phyloP scores from a whole-genome alignment of 2,329 filamentous ascomycete genomes.

The Mycosphaerella arachidis region DNA sequence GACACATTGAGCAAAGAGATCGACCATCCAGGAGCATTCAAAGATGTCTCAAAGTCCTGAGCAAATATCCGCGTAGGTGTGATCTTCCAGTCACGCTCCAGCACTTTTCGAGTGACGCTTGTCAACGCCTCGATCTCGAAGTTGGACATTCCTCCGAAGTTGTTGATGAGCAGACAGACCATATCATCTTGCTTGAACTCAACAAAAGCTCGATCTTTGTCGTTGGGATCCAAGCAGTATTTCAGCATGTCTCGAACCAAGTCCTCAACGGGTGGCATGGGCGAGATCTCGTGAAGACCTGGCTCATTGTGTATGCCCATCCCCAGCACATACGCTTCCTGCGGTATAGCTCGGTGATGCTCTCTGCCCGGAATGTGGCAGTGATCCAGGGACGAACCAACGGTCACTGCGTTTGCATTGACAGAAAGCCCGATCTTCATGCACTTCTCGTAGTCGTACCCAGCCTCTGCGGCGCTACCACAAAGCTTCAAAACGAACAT shows the following conservation, averaged over 20 bases:
- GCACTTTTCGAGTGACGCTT: conserved; percentile 36
- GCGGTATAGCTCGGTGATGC: conserved; percentile 43
- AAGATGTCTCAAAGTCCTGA: conserved; percentile 49
- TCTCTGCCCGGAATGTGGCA: conserved; percentile 51
- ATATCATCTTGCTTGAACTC: conserved; percentile 44
- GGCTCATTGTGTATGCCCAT: conserved; percentile 53
- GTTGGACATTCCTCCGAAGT: conserved; percentile 46
- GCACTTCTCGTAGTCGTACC: conserved; percentile 43
- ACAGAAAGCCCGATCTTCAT: conserved; percentile 43
- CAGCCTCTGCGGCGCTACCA: conserved; percentile 43
- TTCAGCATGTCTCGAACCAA: conserved; percentile 46
- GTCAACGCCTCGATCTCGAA: conserved; percentile 48
- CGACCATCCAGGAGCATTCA: conserved; percentile 55
- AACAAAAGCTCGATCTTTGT: conserved; percentile 48
- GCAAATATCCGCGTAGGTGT: conserved; percentile 46
- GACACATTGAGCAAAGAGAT: conserved; percentile 52
- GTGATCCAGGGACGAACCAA: conserved; percentile 50
- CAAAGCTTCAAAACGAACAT: conserved; percentile 44
- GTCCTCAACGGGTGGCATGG: conserved; percentile 47
- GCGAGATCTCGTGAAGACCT: conserved; percentile 43
- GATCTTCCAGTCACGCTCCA: conserved; percentile 48
- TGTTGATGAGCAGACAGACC: conserved; percentile 46
- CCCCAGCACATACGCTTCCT: conserved; percentile 37
- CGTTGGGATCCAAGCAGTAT: conserved; percentile 46
- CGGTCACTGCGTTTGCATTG: conserved; percentile 46